phyloP scores from a whole-genome alignment of 257 asterid species.

The Plantago elongata region DNA sequence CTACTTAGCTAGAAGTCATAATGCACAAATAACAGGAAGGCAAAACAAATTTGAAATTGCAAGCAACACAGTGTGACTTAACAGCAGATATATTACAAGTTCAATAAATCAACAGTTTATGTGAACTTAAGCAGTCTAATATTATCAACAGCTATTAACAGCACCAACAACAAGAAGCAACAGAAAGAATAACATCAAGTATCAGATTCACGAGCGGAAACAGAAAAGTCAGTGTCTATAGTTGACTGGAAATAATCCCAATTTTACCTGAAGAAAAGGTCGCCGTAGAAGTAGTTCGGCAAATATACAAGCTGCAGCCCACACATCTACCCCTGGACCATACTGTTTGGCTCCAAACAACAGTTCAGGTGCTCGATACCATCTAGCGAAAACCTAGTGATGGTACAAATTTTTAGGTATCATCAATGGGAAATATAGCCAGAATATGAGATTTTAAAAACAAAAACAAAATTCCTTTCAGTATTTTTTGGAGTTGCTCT shows the following conservation, averaged over 20 bases:
- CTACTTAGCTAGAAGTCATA: too few relatives aligned
- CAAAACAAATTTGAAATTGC: not conserved
- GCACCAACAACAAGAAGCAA: too few relatives aligned
- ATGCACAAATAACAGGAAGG: not conserved
- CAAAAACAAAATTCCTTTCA: not conserved
- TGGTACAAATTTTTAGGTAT: constrained; percentile 18
- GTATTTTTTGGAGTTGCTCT: too few relatives aligned
- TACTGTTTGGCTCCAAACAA: constrained; percentile 97
- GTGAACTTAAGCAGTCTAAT: too few relatives aligned
- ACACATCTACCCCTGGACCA: constrained; percentile 97
- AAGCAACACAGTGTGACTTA: not conserved
- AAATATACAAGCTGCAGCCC: constrained; percentile 99
- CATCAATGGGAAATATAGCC: not conserved
- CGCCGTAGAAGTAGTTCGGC: constrained; percentile 91
- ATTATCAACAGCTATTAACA: too few relatives aligned
- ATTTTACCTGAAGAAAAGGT: constrained; percentile 83
- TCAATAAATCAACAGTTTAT: too few relatives aligned
- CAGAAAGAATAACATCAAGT: not conserved
- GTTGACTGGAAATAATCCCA: constrained; percentile 12
- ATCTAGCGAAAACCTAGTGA: constrained; percentile 88
- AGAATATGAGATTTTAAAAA: constrained; percentile 7
- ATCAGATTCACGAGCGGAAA: too few relatives aligned
- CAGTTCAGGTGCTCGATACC: constrained; percentile 99
- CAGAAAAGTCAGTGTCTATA: not conserved
- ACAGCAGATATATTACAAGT: not conserved